These are phyloP conservation scores for Polysphondylium violaceum DNA, from an alignment of 78 protist species.

Conservation along the genomic window DNA sequence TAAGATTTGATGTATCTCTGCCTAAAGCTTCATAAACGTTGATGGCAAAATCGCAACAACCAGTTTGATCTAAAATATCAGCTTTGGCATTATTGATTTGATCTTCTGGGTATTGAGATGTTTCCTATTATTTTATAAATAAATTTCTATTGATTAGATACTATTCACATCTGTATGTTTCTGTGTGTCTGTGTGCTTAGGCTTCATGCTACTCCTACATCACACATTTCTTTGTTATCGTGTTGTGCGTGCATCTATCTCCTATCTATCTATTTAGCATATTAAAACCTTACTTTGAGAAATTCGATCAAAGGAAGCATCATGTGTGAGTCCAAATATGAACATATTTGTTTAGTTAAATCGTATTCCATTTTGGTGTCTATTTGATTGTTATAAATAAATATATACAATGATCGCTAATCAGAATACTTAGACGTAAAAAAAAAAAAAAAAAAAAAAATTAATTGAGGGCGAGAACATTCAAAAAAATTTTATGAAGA, in stretches of 20 bases:
- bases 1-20: constrained; percentile 48
- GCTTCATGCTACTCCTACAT: too few species aligned
- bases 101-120: constrained; percentile 47
- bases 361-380: constrained; percentile 49
- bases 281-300: constrained; percentile 30
- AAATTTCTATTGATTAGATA: background rate
- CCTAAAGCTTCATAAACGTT: constrained; percentile 19
- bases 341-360: constrained; percentile 60
- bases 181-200: background rate
- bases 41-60: constrained; percentile 53
- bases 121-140: background rate
- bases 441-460: too few species aligned
- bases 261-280: background rate
- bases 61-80: constrained; percentile 65
- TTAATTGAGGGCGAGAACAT: too few species aligned
- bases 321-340: constrained; percentile 59
- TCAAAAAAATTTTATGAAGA: too few species aligned
- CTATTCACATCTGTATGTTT: background rate
- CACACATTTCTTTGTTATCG: too few species aligned
- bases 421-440: background rate
- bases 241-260: background rate
- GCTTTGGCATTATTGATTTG: constrained; percentile 62
- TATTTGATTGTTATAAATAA: background rate
- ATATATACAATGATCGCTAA: background rate
- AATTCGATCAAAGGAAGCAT: constrained; percentile 49